Base-by-base conservation (phyloP, 1,284 basidiomycete genomes). In the Naganishia sp. region DNA sequence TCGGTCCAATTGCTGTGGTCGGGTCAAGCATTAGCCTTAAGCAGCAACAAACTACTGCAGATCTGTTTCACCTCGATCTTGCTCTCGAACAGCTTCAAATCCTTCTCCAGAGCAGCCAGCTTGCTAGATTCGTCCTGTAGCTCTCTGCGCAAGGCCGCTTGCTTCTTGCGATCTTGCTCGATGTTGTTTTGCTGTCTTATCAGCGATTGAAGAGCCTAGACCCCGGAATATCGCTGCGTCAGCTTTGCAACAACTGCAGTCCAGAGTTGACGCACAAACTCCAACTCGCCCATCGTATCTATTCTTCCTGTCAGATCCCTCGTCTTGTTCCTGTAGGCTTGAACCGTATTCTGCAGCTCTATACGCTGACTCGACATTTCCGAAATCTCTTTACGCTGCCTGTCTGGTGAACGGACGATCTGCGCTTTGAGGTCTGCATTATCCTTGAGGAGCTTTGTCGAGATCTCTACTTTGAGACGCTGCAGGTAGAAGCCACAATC, bases 321-420 rank as follows among this genome's bases (percentile, higher is more conserved):
- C 2, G 86, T 82, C 78, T 91, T 91, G 18, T 83, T 81, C 72
- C 91, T 88, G 67, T 87, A 84, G 67, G 83, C 77, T 0, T 83
- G 81, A 16, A 89, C 81, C 0, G 82, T 82, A 65, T 66, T 65
- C 56, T 75, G 83, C 84, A 79, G 88, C 85, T 72, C 88, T 84
- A 71, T 87, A 84, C 65, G 83, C 0, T 84, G 85, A 10, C 79
- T 74, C 4, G 84, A 83, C 88, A 93, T 91, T 31, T 85, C 83
- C 16, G 83, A 79, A 68, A 94, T 93, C 52, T 86, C 88, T 64
- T 87, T 86, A 75, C 87, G 88, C 72, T 93, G 88, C 44, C 92
- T 84, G 53, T 94, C 91, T 0, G 91, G 91, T 0, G 90, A 92
- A 72, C 90, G 90, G 1, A 94, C 90, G 66, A 94, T 88, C 36